A percentile compares a stretch with the other conserved stretches of the same genome.
These are phyloP conservation scores for Dalechampia spathulata DNA, from an alignment of 441 rosid species.

Conservation along the genomic window DNA sequence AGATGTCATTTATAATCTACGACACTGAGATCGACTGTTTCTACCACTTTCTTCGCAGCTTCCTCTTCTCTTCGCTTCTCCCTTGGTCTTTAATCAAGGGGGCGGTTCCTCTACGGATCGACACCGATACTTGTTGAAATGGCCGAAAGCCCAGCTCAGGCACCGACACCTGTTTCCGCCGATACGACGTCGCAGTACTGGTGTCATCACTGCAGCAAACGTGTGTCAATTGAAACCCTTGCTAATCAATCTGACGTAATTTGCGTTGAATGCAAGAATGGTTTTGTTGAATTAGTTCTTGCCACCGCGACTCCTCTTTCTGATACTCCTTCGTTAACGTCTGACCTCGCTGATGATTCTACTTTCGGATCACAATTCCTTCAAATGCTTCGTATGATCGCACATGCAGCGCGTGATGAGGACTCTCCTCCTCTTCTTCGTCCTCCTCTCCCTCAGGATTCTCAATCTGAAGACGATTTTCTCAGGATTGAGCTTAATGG, in stretches of 20 bases:
- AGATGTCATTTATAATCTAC: no score
- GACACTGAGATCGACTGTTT: background rate
- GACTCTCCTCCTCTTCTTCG: slow-evolving; percentile 42
- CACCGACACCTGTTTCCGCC: slow-evolving; percentile 18
- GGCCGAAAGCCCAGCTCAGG: slow-evolving; percentile 39
- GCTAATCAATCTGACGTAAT: slow-evolving; percentile 3
- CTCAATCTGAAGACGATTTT: slow-evolving; percentile 53
- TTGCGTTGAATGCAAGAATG: slow-evolving; percentile 16
- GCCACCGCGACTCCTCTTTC: slow-evolving; percentile 1
- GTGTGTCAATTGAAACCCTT: slow-evolving; percentile 43
- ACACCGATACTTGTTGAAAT: slow-evolving; percentile 13
- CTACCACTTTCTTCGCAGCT: background rate
- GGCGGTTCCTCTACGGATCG: slow-evolving; percentile 10
- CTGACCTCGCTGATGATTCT: slow-evolving; percentile 12
- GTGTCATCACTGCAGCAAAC: slow-evolving; percentile 65
- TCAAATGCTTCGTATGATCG: slow-evolving; percentile 26
- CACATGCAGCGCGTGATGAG: slow-evolving; percentile 44
- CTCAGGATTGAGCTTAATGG: slow-evolving; percentile 53
- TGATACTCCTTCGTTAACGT: slow-evolving; percentile 4
- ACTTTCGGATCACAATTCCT: slow-evolving; percentile 14
- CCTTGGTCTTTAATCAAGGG: no score
- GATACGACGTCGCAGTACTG: slow-evolving; percentile 32
- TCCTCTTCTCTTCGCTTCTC: background rate
- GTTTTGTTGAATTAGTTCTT: slow-evolving; percentile 10
- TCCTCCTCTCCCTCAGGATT: slow-evolving; percentile 34